Evolutionary conservation across 2,329 filamentous ascomycete genomes (phyloP), one percentile per base, ranked within the genome.

Genomic region (Penicillium sp.): DNA sequence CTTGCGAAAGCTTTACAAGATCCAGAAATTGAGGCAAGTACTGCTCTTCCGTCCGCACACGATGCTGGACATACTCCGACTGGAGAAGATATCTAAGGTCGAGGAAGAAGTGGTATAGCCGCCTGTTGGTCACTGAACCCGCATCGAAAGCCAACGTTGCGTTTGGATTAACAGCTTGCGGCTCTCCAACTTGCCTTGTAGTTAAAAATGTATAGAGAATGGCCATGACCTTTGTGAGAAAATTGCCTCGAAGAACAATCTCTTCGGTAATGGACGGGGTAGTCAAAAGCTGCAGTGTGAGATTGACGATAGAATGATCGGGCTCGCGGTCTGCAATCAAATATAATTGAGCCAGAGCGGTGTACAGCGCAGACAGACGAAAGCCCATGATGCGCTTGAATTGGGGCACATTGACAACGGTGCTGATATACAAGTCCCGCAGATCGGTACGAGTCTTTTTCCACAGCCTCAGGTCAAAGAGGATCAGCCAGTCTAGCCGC

Each of bases 171-270:
- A 96, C 84, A 49, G 95, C 84, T 68, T 85, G 84, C 0, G 92
- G 90, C 60, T 95, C 89, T 1, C 89, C 89, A 26, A 98, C 92
- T 71, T 98, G 92, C 35, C 93, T 77, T 4, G 88, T 95, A 0
- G 92, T 98, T 26, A 98, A 69, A 68, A 98, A 98, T 0, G 93
- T 96, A 64, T 96, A 98, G 0, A 98, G 72, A 45, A 98, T 98
- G 10, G 92, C 88, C 76, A 96, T 84, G 26, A 98, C 74, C 51
- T 87, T 95, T 6, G 88, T 95, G 48, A 98, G 72, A 58, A 98
- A 98, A 62, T 98, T 98, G 17, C 89, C 90, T 30, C 88, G 79
- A 55, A 95, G 85, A 6, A 98, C 87, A 33, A 96, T 85, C 65
- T 98, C 93, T 30, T 88, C 85, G 0, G 90, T 96, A 50, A 98